Conservation (phyloP, 140 eudicot species). For the Flaveria floridana region DNA sequence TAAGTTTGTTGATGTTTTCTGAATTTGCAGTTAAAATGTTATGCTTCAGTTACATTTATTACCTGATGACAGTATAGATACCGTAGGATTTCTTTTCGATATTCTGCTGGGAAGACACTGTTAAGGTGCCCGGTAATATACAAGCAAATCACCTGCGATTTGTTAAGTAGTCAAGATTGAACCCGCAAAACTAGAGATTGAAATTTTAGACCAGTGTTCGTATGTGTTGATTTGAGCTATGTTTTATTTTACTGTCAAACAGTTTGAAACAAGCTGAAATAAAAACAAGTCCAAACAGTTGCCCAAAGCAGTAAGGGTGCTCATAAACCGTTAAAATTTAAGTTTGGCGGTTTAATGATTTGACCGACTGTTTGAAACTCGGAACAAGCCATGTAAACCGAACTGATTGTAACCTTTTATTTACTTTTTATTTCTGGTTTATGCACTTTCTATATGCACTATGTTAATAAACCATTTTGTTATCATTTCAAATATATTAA, state of each 20-base stretch:
- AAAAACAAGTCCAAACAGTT: neutral
- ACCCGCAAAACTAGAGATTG: neutral
- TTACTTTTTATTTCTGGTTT: neutral
- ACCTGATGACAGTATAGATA: constrained; percentile 76
- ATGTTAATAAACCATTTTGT: neutral
- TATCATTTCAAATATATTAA: neutral
- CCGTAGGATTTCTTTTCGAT: constrained; percentile 67
- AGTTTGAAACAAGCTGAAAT: neutral
- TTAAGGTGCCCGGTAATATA: constrained; percentile 74
- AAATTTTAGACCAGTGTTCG: neutral
- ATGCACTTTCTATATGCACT: neutral
- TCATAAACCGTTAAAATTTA: neutral
- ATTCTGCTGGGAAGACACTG: constrained; percentile 53
- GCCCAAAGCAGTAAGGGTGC: neutral
- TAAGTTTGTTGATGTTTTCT: neutral
- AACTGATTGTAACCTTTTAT: neutral
- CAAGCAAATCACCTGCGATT: constrained; percentile 59
- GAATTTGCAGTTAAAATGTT: neutral
- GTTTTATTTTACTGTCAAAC: neutral
- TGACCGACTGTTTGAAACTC: neutral
- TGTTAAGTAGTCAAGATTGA: neutral
- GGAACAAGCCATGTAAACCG: neutral
- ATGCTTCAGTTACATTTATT: neutral
- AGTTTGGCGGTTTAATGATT: neutral
- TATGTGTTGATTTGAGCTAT: neutral